Evolutionary conservation across 129 eudicot species (phyloP).

Genomic region (Dittrichia graveolens): DNA sequence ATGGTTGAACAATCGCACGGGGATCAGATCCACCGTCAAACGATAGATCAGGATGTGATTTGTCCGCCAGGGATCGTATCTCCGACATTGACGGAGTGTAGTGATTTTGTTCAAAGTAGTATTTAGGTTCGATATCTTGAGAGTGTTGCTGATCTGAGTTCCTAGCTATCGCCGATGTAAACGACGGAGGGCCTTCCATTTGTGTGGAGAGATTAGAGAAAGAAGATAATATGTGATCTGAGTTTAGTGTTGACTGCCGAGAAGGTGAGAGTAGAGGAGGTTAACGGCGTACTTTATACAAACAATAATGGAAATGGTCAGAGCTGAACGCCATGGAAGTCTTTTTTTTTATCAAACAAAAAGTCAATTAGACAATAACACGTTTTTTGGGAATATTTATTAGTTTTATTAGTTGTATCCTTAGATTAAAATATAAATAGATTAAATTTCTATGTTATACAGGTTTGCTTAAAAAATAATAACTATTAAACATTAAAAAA

Average conservation of each 20-base stretch:
- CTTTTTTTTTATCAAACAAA: no score
- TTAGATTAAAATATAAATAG: no score
- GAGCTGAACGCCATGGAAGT: no score
- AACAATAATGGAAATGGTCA: no score
- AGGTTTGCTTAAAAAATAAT: no score
- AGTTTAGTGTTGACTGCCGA: not conserved
- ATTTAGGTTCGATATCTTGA: not conserved
- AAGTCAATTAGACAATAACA: no score
- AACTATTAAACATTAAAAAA: no score
- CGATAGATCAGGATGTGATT: not conserved
- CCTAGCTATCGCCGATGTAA: not conserved
- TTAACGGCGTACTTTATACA: no score
- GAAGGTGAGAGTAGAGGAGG: not conserved
- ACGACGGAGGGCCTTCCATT: conserved; percentile 8
- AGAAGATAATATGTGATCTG: not conserved
- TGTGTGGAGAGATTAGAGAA: not conserved
- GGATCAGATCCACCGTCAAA: not conserved
- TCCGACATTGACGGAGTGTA: conserved; percentile 10
- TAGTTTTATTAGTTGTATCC: no score
- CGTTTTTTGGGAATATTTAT: no score
- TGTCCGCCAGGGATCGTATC: not conserved
- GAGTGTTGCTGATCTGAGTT: conserved; percentile 1
- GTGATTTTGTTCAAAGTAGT: not conserved
- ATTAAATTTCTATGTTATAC: no score
- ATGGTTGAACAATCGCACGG: not conserved